Percentiles rank a stretch among this genome's conserved stretches.
Conservation (phyloP, 495 filamentous ascomycete species). For the Xylaria grammica region DNA sequence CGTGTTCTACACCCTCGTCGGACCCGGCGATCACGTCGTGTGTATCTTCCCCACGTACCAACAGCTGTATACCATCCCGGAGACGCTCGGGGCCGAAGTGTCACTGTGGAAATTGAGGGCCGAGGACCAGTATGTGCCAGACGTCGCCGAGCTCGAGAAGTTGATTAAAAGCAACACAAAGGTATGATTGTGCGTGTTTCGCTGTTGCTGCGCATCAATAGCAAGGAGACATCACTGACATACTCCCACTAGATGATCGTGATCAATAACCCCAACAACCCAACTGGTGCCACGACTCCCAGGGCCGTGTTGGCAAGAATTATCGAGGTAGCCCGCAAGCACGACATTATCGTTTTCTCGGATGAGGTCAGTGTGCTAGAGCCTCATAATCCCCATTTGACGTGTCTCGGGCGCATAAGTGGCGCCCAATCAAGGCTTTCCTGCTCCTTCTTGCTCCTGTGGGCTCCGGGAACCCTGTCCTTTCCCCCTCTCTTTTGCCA, state of each 20-base stretch:
- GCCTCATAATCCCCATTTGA: too few relatives aligned
- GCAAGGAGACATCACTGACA: slow-evolving; percentile 2
- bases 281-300: slow-evolving; percentile 76
- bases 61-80: slow-evolving; percentile 80
- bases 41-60: slow-evolving; percentile 92
- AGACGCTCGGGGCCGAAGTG: slow-evolving; percentile 79
- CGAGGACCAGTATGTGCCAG: slow-evolving; percentile 68
- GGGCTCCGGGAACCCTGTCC: too few relatives aligned
- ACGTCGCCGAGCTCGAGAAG: slow-evolving; percentile 67
- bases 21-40: slow-evolving; percentile 84
- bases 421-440: too few relatives aligned
- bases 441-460: too few relatives aligned
- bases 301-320: slow-evolving; percentile 63
- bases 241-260: slow-evolving; percentile 45
- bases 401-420: too few relatives aligned
- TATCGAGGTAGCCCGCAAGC: slow-evolving; percentile 65
- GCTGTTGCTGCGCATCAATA: not conserved
- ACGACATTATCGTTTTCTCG: slow-evolving; percentile 70
- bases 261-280: slow-evolving; percentile 86
- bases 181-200: slow-evolving; percentile 27
- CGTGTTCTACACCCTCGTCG: slow-evolving; percentile 73
- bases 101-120: slow-evolving; percentile 76
- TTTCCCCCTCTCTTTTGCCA: too few relatives aligned
- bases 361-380: too few relatives aligned
- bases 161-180: slow-evolving; percentile 80